These are phyloP conservation scores for Lasiodiplodia citricola DNA, from an alignment of 2,329 filamentous ascomycete species.

Conservation along the genomic window DNA sequence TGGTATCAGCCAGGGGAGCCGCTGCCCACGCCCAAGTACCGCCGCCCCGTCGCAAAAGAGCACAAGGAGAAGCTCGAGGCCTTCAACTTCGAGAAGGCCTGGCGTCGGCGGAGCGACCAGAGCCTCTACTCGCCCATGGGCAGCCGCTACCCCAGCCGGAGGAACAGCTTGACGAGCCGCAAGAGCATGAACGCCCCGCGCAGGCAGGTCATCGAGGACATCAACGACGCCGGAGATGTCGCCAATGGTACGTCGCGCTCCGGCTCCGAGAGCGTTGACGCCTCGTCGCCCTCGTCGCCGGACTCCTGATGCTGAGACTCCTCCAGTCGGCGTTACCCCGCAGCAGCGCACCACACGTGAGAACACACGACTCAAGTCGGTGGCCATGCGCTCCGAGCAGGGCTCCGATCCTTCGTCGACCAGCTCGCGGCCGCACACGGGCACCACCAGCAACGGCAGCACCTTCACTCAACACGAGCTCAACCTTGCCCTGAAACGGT, in stretches of 20 bases:
- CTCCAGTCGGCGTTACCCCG: slow-evolving; percentile 15
- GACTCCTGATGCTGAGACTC: slow-evolving; percentile 21
- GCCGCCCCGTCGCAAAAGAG: slow-evolving; percentile 54
- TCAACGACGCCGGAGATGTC: slow-evolving; percentile 50
- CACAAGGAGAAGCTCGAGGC: slow-evolving; percentile 57
- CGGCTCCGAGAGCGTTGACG: slow-evolving; percentile 48
- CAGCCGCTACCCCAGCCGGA: slow-evolving; percentile 50
- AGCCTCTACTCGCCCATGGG: slow-evolving; percentile 57
- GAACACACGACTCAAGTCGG: neutral
- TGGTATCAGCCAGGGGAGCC: slow-evolving; percentile 58
- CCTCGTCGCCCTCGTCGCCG: neutral
- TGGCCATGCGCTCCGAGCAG: neutral
- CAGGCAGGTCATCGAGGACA: slow-evolving; percentile 48
- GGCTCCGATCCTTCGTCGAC: slow-evolving; percentile 5
- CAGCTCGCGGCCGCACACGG: slow-evolving; percentile 23
- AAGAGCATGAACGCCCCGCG: slow-evolving; percentile 38
- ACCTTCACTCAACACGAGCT: slow-evolving; percentile 53
- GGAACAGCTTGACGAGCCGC: slow-evolving; percentile 39
- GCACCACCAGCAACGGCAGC: slow-evolving; percentile 36
- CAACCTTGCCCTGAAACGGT: slow-evolving; percentile 49
- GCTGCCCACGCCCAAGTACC: slow-evolving; percentile 58
- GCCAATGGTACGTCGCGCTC: slow-evolving; percentile 43
- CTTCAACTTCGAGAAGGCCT: slow-evolving; percentile 54
- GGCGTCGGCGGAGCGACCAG: slow-evolving; percentile 51
- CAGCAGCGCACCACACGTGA: slow-evolving; percentile 1